Evolutionary conservation across 257 asterid species (phyloP), one percentile per base, ranked within the genome.

Genomic region (Ballota nigra): DNA sequence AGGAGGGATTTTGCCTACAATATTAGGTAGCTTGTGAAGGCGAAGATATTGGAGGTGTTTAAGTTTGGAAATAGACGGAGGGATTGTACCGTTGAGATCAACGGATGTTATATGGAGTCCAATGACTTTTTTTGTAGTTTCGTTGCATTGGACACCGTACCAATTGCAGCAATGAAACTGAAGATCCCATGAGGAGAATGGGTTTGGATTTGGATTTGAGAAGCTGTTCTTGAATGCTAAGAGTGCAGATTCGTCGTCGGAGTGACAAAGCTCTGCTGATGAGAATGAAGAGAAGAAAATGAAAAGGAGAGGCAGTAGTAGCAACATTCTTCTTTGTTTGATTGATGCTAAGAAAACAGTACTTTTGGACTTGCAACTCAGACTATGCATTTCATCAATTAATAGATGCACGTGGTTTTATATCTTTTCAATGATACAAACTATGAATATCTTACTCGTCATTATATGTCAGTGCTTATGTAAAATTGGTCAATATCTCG

Each of bases 11-110:
- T 9, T 13, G 9, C 88, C 88, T 0, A 64, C 47, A 6, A 78
- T 78, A 15, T 75, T 75, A 2, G 84, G 84, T 0, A 75, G 29
- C 33, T 84, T 81, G 79, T 81, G 84, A 19, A 81, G 71, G 6
- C 82, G 68, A 64, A 84, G 86, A n/a, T 5, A 2, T 36, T 67
- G 29, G 74, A 83, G 82, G 82, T 76, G 83, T 8, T 68, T 73
- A 0, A 83, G 65, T 5, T 61, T 36, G 28, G 77, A 62, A 1
- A 83, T 33, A 8, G 81, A 13, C 0, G 80, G 3, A 0, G 88
- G 88, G 69, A 83, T 83, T 10, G 84, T 62, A 38, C 86, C 84
- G 16, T 45, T 62, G 66, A 81, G 75, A 36, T 51, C 24, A 18
- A 6, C 24, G 4, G 26, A 7, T 22, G 61, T 16, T 55, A 55